A percentile compares a stretch with the other conserved stretches of the same genome.
These are phyloP conservation scores for Cylindrodendrum hubeiense DNA, from an alignment of 2,329 filamentous ascomycete genomes.

Conservation along the genomic window DNA sequence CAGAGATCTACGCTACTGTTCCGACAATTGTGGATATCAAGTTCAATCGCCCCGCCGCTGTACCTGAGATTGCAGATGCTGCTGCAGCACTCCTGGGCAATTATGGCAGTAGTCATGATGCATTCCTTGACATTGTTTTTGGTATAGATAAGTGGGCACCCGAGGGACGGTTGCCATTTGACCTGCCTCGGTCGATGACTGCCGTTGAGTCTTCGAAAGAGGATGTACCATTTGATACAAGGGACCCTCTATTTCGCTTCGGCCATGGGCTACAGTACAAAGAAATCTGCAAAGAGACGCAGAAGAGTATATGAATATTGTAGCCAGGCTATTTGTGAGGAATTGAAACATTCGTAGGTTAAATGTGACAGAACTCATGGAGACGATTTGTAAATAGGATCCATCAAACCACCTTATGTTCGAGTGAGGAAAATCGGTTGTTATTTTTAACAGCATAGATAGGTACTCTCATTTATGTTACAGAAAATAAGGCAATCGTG, in stretches of 20 bases:
- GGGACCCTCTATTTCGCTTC: constrained; percentile 40
- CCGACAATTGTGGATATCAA: constrained; percentile 57
- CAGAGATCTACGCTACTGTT: constrained; percentile 51
- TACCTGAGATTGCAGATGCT: constrained; percentile 55
- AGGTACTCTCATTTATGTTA: too few species aligned
- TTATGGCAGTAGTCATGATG: constrained; percentile 53
- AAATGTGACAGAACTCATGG: neutral
- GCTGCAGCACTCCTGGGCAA: constrained; percentile 54
- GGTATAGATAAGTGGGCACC: constrained; percentile 38
- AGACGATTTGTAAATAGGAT: too few species aligned
- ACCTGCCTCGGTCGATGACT: constrained; percentile 53
- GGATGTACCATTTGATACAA: constrained; percentile 43
- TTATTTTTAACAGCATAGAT: too few species aligned
- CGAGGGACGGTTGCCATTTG: constrained; percentile 36
- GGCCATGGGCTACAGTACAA: constrained; percentile 34
- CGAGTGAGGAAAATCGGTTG: too few species aligned
- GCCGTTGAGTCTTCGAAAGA: constrained; percentile 50
- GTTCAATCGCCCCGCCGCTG: constrained; percentile 55
- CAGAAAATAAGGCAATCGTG: neutral
- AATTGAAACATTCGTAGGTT: neutral
- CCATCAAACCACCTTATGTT: too few species aligned
- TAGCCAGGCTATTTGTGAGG: neutral
- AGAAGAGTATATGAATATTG: neutral
- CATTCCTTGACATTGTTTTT: constrained; percentile 58
- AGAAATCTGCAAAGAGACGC: neutral